A percentile compares a stretch with the other conserved stretches of the same genome.
Evolutionary conservation across 2,329 filamentous ascomycete genomes (phyloP).

Genomic region (Cercospora sp.): DNA sequence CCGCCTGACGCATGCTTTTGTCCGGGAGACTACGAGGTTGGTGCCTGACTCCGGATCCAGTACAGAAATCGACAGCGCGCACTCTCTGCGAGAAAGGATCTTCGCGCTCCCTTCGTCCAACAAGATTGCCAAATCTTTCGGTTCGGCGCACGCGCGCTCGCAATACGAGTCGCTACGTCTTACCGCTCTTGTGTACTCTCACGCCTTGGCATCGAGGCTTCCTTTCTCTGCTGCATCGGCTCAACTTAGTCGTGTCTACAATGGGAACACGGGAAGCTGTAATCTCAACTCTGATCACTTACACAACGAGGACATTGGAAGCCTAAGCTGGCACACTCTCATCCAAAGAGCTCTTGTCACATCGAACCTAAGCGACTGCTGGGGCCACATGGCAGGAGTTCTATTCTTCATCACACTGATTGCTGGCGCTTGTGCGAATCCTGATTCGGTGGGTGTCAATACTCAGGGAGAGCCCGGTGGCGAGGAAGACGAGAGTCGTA

Average conservation of each 20-base stretch:
- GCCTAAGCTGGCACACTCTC: conserved; percentile 25
- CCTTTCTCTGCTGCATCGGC: conserved; percentile 31
- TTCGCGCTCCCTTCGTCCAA: conserved; percentile 19
- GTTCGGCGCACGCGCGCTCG: conserved; percentile 21
- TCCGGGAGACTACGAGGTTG: conserved; percentile 6
- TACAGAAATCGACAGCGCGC: conserved; percentile 2
- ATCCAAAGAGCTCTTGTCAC: conserved; percentile 32
- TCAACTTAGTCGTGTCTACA: conserved; percentile 3
- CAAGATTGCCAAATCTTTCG: conserved; percentile 18
- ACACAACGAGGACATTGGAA: conserved; percentile 5
- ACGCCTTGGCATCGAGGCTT: conserved; percentile 30
- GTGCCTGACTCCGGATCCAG: neutral
- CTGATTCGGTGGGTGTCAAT: conserved; percentile 16
- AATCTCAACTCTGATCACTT: conserved; percentile 7
- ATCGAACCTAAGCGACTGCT: conserved; percentile 37
- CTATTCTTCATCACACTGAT: conserved; percentile 39
- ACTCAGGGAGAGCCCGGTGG: conserved; percentile 18
- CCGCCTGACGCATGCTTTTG: conserved; percentile 24
- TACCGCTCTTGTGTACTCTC: conserved; percentile 33
- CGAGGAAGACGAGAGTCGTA: conserved; percentile 32
- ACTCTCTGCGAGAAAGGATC: conserved; percentile 20
- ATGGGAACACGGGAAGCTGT: neutral
- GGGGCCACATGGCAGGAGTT: conserved; percentile 39
- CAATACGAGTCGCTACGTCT: conserved; percentile 37
- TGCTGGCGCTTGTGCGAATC: conserved; percentile 36